Base-by-base conservation (phyloP, 2,329 filamentous ascomycete species). In the Metarhizium guizhouense region DNA sequence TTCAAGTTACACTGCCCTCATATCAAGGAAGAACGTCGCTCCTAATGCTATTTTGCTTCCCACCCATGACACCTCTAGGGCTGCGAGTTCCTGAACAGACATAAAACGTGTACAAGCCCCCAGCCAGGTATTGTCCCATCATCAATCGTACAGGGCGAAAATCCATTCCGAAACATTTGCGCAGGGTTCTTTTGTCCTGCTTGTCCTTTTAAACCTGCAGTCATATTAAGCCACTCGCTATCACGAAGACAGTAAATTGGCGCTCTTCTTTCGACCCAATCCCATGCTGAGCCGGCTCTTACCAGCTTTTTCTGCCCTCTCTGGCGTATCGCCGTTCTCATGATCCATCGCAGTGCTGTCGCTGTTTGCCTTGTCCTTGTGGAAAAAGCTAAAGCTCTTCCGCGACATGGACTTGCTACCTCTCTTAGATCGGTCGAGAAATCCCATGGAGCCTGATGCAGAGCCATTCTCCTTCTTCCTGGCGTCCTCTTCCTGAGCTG, bases 391-490 rank as follows among this genome's bases (percentile, higher is more conserved):
- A 64, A 89, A 85, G 61, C 88, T 87, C 70, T 87, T 90, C 59
- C 86, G 83, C 51, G 88, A 82, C 74, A 95, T 80, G 60, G 88
- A 91, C 74, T 89, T 93, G 68, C 86, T 90, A 10, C 83, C 83
- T 54, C 85, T 79, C 62, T 85, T 82, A 60, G 88, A 84, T 48
- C 88, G 79, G 63, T 82, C 83, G 47, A 94, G 73, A 34, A 83
- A 76, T 5, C 76, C 74, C 34, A 68, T 67, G 53, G 64, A 67
- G 58, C 68, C 77, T 65, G 64, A 77, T 16, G 65, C 62, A 4
- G 64, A 63, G n/a, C 67, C 69, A 32, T 58, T 49, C 40, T 74
- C 72, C 56, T 71, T 72, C 61, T 71, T 76, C 51, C 70, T 68
- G 11, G 63, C 60, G 14, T 71, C 70, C 6, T 74, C 72, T 49